These are phyloP conservation scores for Priceomyces medius DNA, from an alignment of 805 yeast species.

Conservation along the genomic window DNA sequence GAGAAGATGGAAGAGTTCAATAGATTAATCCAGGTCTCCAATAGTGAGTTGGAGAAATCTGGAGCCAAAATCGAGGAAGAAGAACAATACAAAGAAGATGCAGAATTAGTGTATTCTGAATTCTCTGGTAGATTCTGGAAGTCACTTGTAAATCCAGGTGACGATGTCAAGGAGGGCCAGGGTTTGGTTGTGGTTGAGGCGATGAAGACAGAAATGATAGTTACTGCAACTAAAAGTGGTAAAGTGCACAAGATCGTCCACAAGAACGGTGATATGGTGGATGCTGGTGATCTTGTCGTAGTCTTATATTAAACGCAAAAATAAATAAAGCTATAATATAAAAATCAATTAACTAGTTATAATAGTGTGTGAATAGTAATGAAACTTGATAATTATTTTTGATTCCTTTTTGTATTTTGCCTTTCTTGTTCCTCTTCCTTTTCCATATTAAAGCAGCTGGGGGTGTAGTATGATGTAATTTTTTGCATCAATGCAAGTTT, in stretches of 20 bases:
- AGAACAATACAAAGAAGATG: constrained; percentile 70
- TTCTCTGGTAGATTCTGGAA: constrained; percentile 98
- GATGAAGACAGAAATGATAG: constrained; percentile 97
- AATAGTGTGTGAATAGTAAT: no score
- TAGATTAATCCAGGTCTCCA: constrained; percentile 74
- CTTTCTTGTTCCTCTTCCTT: no score
- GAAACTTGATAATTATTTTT: no score
- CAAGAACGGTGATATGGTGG: constrained; percentile 92
- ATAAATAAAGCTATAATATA: no score
- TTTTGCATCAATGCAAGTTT: no score
- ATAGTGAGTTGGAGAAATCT: constrained; percentile 63
- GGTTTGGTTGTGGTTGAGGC: constrained; percentile 91
- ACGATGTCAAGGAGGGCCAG: constrained; percentile 67
- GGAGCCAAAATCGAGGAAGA: constrained; percentile 46
- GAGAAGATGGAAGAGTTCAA: constrained; percentile 86
- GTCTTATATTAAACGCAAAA: constrained; percentile 62
- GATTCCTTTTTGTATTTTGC: no score
- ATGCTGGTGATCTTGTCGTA: constrained; percentile 92
- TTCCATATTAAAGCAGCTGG: no score
- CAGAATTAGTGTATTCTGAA: constrained; percentile 86
- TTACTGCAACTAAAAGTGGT: constrained; percentile 67
- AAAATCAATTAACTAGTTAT: no score
- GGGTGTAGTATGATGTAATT: no score
- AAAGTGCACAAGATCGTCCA: constrained; percentile 72
- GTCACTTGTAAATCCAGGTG: constrained; percentile 77